Percentiles rank a stretch among this genome's conserved stretches.
These are phyloP conservation scores for Fusarium neocosmosporiellum DNA, from an alignment of 2,329 filamentous ascomycete genomes.

Conservation along the genomic window DNA sequence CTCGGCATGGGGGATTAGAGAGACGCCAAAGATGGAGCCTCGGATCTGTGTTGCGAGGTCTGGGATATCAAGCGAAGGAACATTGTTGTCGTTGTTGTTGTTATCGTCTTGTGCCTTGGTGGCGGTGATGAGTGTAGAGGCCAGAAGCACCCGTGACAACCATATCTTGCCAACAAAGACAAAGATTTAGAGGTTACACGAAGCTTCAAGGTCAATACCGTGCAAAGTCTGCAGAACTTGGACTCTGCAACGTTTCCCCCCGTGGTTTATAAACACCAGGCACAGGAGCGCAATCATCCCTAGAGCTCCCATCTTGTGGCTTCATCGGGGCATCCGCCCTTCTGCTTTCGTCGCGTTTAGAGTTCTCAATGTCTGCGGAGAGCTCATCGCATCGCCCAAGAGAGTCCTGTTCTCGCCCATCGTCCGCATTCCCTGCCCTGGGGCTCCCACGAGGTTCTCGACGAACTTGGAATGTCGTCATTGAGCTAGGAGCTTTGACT, in stretches of 20 bases:
- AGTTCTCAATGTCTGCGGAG: constrained; percentile 22
- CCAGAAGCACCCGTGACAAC: constrained; percentile 35
- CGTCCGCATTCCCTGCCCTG: constrained; percentile 25
- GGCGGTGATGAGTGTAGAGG: constrained; percentile 31
- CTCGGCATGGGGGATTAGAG: not conserved
- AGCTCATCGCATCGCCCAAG: not conserved
- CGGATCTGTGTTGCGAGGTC: not conserved
- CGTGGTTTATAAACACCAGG: constrained; percentile 27
- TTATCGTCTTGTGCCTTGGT: constrained; percentile 21
- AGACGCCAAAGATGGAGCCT: not conserved
- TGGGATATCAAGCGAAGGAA: not conserved
- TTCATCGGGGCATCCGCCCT: constrained; percentile 10
- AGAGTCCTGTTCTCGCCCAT: constrained; percentile 24
- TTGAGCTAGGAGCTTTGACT: constrained; percentile 11
- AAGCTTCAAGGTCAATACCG: constrained; percentile 7
- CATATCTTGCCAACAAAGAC: constrained; percentile 34
- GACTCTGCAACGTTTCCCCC: not conserved
- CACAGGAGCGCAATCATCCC: not conserved
- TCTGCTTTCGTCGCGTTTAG: constrained; percentile 32
- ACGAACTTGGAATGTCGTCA: constrained; percentile 29
- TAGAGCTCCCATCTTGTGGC: constrained; percentile 12
- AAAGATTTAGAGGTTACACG: constrained; percentile 20
- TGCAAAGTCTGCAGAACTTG: not conserved
- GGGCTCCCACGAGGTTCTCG: constrained; percentile 15
- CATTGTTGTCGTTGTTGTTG: constrained; percentile 18